Percentiles rank a stretch among this genome's conserved stretches.
Evolutionary conservation across 768 basidiomycete species (phyloP).

Genomic region (Podaxis sp.): DNA sequence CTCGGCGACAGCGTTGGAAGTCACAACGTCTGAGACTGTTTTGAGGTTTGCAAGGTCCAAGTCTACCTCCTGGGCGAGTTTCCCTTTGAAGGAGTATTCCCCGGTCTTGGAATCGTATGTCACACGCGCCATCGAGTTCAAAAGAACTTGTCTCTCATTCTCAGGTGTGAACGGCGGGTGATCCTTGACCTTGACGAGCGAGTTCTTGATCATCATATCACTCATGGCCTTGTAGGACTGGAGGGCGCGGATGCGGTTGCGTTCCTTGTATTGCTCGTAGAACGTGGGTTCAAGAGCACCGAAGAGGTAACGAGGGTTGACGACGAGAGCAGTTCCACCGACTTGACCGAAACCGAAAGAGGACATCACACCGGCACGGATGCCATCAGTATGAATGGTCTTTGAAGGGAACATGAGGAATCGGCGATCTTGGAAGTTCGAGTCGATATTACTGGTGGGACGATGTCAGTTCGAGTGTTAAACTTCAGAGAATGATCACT

Average conservation of each 20-base stretch:
- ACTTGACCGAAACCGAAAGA: conserved; percentile 99
- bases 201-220: conserved; percentile 93
- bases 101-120: conserved; percentile 80
- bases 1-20: conserved; percentile 32
- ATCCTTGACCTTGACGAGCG: conserved; percentile 93
- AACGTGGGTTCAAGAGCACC: conserved; percentile 76
- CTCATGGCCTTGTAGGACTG: conserved; percentile 90
- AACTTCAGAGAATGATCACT: conserved; percentile 30
- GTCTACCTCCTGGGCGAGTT: conserved; percentile 50
- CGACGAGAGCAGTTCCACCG: conserved; percentile 84
- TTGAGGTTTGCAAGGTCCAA: conserved; percentile 68
- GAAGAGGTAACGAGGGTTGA: conserved; percentile 91
- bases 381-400: conserved; percentile 91
- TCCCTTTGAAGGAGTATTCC: conserved; percentile 76
- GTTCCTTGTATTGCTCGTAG: conserved; percentile 75
- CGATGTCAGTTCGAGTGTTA: conserved; percentile 5
- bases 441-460: conserved; percentile 79
- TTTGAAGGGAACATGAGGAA: conserved; percentile 98
- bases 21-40: conserved; percentile 55
- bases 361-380: conserved; percentile 88
- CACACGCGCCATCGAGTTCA: conserved; percentile 93
- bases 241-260: conserved; percentile 63
- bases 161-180: conserved; percentile 85
- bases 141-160: conserved; percentile 79
- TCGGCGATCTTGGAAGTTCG: conserved; percentile 84